Base-by-base conservation (phyloP, 2,329 filamentous ascomycete genomes). In the Colletotrichum simmondsii region DNA sequence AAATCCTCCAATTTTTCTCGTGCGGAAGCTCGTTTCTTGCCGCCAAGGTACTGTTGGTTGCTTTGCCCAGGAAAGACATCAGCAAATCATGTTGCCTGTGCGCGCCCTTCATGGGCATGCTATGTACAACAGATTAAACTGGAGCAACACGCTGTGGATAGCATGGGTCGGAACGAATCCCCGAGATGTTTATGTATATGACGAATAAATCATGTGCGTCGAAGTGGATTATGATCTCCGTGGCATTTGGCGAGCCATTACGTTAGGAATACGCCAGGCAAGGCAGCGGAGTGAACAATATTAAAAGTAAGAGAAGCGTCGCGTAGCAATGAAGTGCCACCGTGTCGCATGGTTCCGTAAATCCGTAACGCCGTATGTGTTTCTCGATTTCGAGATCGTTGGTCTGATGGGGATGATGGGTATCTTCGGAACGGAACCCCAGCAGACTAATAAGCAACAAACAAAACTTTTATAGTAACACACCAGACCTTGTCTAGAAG, bases 401-500 rank as follows among this genome's bases (percentile, higher is more conserved):
- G 53, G 67, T 28, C 56, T 71, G 71, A 28, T 65, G 71, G 67
- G 61, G 56, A 65, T 24, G 70, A 24, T 52, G 66, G 71, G 71
- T 73, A 73, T 73, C 71, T 71, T 73, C 37, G 26, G 61, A 73
- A 73, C 61, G 35, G 61, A 71, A 52, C 56, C 67, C 67, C 67
- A 73, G 28, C 61, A 65, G 66, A 61, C 71, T 32, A 46, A 24
- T 61, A 30, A 56, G 49, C 54, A 65, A 61, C 60, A 65, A 70
- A 70, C 60, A 37, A 32, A 63, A 63, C 37, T 28, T 65, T 32
- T 62, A 42, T 24, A 28, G 5, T 52, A 37, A 19, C 22, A 35
- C 26, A 14, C 24, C 7, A 30, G 60, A 30, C 52, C 42, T 59
- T 35, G 6, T 22, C 46, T 90, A 98, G 79, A 99, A 99, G 83